phyloP scores from a whole-genome alignment of 2,329 filamentous ascomycete genomes.

The Endothia cerciana region DNA sequence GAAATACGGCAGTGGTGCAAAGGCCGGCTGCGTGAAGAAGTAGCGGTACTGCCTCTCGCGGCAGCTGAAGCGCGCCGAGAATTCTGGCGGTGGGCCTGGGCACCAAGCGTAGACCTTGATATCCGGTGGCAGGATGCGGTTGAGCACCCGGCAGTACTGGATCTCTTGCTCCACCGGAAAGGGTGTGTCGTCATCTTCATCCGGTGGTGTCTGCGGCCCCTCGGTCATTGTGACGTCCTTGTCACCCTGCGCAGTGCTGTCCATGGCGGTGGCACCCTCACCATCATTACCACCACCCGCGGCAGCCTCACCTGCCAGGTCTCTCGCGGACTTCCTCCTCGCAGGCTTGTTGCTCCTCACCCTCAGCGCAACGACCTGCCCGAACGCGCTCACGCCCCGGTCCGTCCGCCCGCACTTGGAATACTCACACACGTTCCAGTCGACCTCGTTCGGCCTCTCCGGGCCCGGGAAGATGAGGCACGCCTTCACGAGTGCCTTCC shows the following conservation, averaged over 20 bases:
- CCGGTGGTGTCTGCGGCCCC: slow-evolving; percentile 23
- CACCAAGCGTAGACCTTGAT: slow-evolving; percentile 95
- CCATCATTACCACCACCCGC: slow-evolving; percentile 29
- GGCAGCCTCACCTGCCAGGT: slow-evolving; percentile 34
- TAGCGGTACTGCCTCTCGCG: slow-evolving; percentile 91
- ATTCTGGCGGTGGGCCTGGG: slow-evolving; percentile 74
- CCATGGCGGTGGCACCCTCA: slow-evolving; percentile 9
- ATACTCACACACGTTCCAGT: slow-evolving; percentile 86
- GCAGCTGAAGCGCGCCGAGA: slow-evolving; percentile 92
- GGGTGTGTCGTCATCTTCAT: slow-evolving; percentile 50
- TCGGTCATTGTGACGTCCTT: slow-evolving; percentile 24
- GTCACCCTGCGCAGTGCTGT: neutral
- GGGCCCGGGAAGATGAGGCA: slow-evolving; percentile 73
- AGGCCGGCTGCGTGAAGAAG: slow-evolving; percentile 96
- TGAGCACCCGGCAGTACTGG: slow-evolving; percentile 80
- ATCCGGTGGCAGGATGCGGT: slow-evolving; percentile 84
- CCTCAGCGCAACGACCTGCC: slow-evolving; percentile 85
- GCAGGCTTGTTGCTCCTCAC: slow-evolving; percentile 80
- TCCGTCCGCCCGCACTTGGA: slow-evolving; percentile 96
- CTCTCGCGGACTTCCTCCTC: slow-evolving; percentile 31
- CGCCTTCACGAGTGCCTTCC: slow-evolving; percentile 84
- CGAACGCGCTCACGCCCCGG: slow-evolving; percentile 92
- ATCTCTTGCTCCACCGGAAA: slow-evolving; percentile 79
- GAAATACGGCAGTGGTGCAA: slow-evolving; percentile 65
- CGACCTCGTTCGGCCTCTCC: slow-evolving; percentile 62